Percentiles rank a stretch among this genome's conserved stretches.
phyloP scores from a whole-genome alignment of 2,329 filamentous ascomycete genomes.

The Samsoniella hepiali region DNA sequence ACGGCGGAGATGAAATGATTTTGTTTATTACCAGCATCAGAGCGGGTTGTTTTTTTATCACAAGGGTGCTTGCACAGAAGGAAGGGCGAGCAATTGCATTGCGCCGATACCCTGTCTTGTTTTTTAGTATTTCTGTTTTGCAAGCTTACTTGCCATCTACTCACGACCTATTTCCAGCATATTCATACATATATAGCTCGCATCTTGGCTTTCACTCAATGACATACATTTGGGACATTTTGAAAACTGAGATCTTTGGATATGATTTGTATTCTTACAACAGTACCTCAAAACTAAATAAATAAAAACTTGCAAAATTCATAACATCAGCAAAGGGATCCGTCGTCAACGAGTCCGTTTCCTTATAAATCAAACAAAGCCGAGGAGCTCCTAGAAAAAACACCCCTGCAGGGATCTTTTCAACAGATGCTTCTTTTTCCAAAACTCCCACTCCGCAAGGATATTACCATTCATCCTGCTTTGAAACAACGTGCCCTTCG shows the following conservation, averaged over 20 bases:
- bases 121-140: neutral
- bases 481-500: neutral
- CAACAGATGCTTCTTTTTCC: neutral
- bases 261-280: slow-evolving; percentile 1
- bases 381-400: neutral
- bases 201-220: neutral
- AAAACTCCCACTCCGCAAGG: slow-evolving; percentile 14
- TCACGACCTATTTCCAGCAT: neutral
- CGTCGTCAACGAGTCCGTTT: neutral
- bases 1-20: neutral
- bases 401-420: neutral
- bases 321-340: neutral
- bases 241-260: neutral
- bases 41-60: neutral
- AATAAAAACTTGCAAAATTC: neutral
- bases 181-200: neutral
- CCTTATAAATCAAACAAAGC: neutral
- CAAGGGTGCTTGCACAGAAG: neutral
- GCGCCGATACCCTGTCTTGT: slow-evolving; percentile 1
- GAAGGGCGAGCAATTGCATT: neutral
- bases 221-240: neutral
- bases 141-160: neutral
- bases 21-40: neutral
- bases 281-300: neutral
- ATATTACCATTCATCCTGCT: neutral